A percentile compares a stretch with the other conserved stretches of the same genome.
These are phyloP conservation scores for Apiotrichum gracile DNA, from an alignment of 1,284 basidiomycete species.

Conservation along the genomic window DNA sequence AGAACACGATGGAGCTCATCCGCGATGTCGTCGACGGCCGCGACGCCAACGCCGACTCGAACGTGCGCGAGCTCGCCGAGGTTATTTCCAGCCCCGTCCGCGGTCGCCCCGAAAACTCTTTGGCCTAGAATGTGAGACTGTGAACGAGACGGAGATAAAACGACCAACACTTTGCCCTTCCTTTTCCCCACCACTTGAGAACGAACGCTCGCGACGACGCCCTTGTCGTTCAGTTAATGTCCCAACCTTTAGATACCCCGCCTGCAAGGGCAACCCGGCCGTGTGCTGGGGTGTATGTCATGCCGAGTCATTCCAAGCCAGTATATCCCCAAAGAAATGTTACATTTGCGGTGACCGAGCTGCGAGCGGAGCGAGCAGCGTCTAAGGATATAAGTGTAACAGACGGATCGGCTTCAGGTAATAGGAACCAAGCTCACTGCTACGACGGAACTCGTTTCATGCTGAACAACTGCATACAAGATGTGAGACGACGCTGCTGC, in stretches of 20 bases:
- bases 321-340: background rate
- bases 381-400: background rate
- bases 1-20: conserved; percentile 94
- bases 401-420: no score
- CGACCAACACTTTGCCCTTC: background rate
- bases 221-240: conserved; percentile 2
- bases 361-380: no score
- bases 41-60: conserved; percentile 45
- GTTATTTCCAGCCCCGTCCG: conserved; percentile 42
- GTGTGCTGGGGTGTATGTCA: conserved; percentile 10
- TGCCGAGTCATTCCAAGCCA: conserved; percentile 4
- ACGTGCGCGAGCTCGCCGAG: conserved; percentile 45
- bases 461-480: conserved; percentile 10
- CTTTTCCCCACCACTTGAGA: background rate
- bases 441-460: background rate
- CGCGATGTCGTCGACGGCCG: conserved; percentile 76
- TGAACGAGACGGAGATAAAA: background rate
- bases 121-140: conserved; percentile 6
- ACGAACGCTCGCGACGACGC: background rate
- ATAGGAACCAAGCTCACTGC: no score
- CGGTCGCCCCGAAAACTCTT: conserved; percentile 13
- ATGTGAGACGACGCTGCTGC: conserved; percentile 1
- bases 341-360: background rate
- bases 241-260: conserved; percentile 12
- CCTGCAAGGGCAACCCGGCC: conserved; percentile 3